Evolutionary conservation across 768 basidiomycete genomes (phyloP), one percentile per base, ranked within the genome.

Genomic region (Rickenella mellea): DNA sequence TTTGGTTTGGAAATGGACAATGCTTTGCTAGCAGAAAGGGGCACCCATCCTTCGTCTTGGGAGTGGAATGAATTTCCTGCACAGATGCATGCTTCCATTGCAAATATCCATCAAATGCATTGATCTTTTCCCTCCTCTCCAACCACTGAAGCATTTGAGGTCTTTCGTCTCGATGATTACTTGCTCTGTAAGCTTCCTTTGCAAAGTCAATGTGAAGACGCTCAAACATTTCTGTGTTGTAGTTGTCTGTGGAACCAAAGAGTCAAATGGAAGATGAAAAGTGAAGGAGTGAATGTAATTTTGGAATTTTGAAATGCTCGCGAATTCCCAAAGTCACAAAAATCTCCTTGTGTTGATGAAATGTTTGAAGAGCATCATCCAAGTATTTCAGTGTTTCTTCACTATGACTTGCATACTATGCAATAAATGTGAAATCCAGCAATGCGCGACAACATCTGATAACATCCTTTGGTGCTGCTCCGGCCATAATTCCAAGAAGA

Each of bases 71-170:
- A n/a, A n/a, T n/a, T n/a, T n/a, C n/a, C n/a, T n/a, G n/a, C n/a
- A n/a, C n/a, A n/a, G n/a, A n/a, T n/a, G n/a, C n/a, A n/a, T n/a
- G n/a, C n/a, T n/a, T n/a, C n/a, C 12, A 15, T 42, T 43, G 44
- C 3, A 17, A 26, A 40, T 49, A 59, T 6, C 50, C 48, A 6
- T 50, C 45, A 45, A 52, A 55, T 1, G 29, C 50, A 19, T 48
- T 28, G 14, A 65, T 42, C 41, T 63, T 60, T 47, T 67, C 63
- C 33, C 48, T 44, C 0, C 56, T 52, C 31, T 64, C 54, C 1
- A 69, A 51, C 64, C 63, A 67, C 2, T 35, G 10, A 5, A 61
- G 62, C 68, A 69, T 69, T 44, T 68, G 67, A 4, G 43, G 17
- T 53, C 55, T 61, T 39, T 65, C 55, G n/a, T 69, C 62, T 21